A percentile compares a stretch with the other conserved stretches of the same genome.
Conservation (phyloP, 345 rosid species). For the Kernera saxatilis region DNA sequence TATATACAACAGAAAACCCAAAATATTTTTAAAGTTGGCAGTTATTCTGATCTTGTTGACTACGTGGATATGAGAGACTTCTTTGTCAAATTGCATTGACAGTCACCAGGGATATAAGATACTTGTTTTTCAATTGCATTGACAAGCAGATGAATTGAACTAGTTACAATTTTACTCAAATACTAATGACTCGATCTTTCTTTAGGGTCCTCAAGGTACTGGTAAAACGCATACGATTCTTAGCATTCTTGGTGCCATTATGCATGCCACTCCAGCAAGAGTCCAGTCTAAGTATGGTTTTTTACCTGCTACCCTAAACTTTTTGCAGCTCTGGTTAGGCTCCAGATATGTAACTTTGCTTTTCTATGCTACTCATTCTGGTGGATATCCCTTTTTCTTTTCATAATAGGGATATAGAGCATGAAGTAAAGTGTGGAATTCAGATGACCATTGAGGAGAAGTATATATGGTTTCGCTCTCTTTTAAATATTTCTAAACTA, state of each 20-base stretch:
- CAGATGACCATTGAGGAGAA: conserved; percentile 66
- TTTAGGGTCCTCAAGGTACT: conserved; percentile 98
- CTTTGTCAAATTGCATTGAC: neutral
- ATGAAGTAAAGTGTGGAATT: conserved; percentile 42
- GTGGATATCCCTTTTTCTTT: neutral
- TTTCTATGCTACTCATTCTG: neutral
- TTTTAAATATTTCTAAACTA: neutral
- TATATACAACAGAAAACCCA: too few relatives aligned
- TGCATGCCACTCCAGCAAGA: conserved; percentile 93
- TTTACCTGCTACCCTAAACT: neutral
- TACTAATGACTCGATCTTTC: conserved; percentile 11
- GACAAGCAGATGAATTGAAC: conserved; percentile 1
- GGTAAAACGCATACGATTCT: conserved; percentile 98
- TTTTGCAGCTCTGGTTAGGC: neutral
- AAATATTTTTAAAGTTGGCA: too few relatives aligned
- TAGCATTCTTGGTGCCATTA: conserved; percentile 85
- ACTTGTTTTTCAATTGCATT: neutral
- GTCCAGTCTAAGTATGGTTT: conserved; percentile 54
- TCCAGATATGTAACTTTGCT: neutral
- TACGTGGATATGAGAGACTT: neutral
- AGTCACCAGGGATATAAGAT: neutral
- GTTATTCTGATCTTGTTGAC: neutral
- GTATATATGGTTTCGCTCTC: conserved; percentile 49
- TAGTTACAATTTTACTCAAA: neutral
- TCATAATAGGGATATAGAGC: conserved; percentile 44